Evolutionary conservation across 805 yeast species (phyloP).

Genomic region (Yamadazyma kitorensis): DNA sequence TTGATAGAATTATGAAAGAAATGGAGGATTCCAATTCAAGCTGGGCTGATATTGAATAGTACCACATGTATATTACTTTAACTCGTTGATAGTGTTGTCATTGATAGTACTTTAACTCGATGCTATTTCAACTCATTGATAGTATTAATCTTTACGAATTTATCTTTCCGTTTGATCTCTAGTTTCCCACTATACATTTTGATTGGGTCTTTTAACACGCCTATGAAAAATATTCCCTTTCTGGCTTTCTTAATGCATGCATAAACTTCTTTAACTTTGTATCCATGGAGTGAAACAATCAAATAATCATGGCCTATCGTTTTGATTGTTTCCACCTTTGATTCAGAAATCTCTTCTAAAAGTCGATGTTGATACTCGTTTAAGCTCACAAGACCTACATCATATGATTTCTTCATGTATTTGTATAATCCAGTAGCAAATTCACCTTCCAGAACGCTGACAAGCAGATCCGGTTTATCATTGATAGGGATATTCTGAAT

Average conservation of each 20-base stretch:
- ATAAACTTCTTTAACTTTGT: slow-evolving; percentile 6
- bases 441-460: slow-evolving; percentile 11
- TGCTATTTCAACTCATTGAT: slow-evolving; percentile 1
- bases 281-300: slow-evolving; percentile 10
- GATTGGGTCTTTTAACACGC: slow-evolving; percentile 2
- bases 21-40: slow-evolving; percentile 13
- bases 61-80: slow-evolving; percentile 2
- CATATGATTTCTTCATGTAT: not conserved
- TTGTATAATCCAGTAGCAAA: slow-evolving; percentile 4
- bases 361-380: slow-evolving; percentile 11
- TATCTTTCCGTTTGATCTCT: slow-evolving; percentile 2
- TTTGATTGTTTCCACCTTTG: not conserved
- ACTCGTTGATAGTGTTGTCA: not conserved
- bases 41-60: slow-evolving; percentile 16
- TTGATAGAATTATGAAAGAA: slow-evolving; percentile 12
- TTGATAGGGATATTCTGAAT: slow-evolving; percentile 1
- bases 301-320: slow-evolving; percentile 8
- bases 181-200: slow-evolving; percentile 1
- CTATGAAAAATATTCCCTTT: slow-evolving; percentile 7
- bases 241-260: slow-evolving; percentile 8
- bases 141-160: slow-evolving; percentile 1
- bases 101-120: slow-evolving; percentile 1
- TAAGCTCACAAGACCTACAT: slow-evolving; percentile 7
- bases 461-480: slow-evolving; percentile 1
- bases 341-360: slow-evolving; percentile 7